A percentile compares a stretch with the other conserved stretches of the same genome.
Conservation (phyloP, 2,329 filamentous ascomycete species). For the Clarireedia homoeocarpa region DNA sequence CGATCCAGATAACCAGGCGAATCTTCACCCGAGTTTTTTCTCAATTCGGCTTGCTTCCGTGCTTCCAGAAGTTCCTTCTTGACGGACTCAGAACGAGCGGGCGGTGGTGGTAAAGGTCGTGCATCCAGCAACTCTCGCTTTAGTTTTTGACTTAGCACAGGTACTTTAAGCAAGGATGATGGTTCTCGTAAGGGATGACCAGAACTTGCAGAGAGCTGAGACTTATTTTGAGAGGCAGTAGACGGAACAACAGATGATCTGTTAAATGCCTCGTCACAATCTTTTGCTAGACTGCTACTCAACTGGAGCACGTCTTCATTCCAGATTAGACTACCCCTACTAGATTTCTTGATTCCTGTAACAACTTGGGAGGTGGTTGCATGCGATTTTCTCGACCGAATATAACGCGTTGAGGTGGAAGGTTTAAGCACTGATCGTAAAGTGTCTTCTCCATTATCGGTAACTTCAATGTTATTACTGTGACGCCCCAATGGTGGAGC, state of each 20-base stretch:
- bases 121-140: slow-evolving; percentile 17
- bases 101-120: slow-evolving; percentile 27
- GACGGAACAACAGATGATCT: slow-evolving; percentile 42
- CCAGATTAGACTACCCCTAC: slow-evolving; percentile 33
- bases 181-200: background rate
- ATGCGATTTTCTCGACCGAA: slow-evolving; percentile 25
- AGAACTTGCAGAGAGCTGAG: slow-evolving; percentile 3
- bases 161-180: background rate
- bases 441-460: slow-evolving; percentile 18
- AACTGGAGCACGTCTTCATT: slow-evolving; percentile 77
- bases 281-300: slow-evolving; percentile 76
- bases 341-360: slow-evolving; percentile 12
- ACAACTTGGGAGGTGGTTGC: slow-evolving; percentile 6
- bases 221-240: background rate
- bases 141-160: slow-evolving; percentile 1
- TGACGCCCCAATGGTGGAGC: slow-evolving; percentile 8
- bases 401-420: slow-evolving; percentile 21
- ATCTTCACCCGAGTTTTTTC: slow-evolving; percentile 21
- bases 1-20: slow-evolving; percentile 45
- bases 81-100: slow-evolving; percentile 25
- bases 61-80: slow-evolving; percentile 26
- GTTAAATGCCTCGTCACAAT: slow-evolving; percentile 90
- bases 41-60: slow-evolving; percentile 23
- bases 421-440: slow-evolving; percentile 10
- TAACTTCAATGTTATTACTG: slow-evolving; percentile 19